A percentile compares a stretch with the other conserved stretches of the same genome.
phyloP scores from a whole-genome alignment of 257 asterid species.

The Leonotis leonurus region DNA sequence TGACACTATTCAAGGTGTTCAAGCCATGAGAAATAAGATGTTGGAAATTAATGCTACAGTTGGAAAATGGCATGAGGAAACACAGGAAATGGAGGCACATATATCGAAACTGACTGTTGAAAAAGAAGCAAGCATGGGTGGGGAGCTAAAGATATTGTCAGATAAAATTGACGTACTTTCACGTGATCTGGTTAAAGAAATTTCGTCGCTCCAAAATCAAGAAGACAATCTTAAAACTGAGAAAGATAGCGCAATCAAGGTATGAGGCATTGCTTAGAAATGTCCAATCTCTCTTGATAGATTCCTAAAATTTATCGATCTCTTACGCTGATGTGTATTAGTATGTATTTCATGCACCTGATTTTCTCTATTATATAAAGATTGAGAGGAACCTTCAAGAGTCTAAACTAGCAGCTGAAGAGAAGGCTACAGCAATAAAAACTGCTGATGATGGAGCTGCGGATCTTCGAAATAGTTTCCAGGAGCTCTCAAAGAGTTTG shows the following conservation, averaged over 20 bases:
- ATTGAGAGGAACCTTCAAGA: slow-evolving; percentile 64
- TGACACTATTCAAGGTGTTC: slow-evolving; percentile 61
- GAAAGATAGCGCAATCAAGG: slow-evolving; percentile 65
- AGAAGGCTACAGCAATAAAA: slow-evolving; percentile 57
- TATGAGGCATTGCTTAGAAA: slow-evolving; percentile 15
- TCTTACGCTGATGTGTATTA: background rate
- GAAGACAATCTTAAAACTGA: slow-evolving; percentile 68
- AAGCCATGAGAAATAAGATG: slow-evolving; percentile 52
- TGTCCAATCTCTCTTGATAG: background rate
- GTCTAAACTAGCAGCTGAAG: slow-evolving; percentile 67
- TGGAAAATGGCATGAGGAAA: slow-evolving; percentile 50
- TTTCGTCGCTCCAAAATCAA: slow-evolving; percentile 60
- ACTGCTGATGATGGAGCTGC: slow-evolving; percentile 86
- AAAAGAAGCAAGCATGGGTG: slow-evolving; percentile 83
- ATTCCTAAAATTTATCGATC: background rate
- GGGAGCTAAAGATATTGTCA: slow-evolving; percentile 74
- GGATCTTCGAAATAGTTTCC: slow-evolving; percentile 48
- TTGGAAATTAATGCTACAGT: slow-evolving; percentile 43
- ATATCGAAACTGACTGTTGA: slow-evolving; percentile 54
- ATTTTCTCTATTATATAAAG: slow-evolving; percentile 32
- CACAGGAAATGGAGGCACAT: slow-evolving; percentile 63
- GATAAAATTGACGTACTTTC: slow-evolving; percentile 77
- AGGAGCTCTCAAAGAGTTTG: slow-evolving; percentile 73
- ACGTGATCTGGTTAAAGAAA: slow-evolving; percentile 67
- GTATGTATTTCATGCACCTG: slow-evolving; percentile 8